Evolutionary conservation across 495 filamentous ascomycete species (phyloP), one percentile per base, ranked within the genome.

Genomic region (Articulospora tetracladia): DNA sequence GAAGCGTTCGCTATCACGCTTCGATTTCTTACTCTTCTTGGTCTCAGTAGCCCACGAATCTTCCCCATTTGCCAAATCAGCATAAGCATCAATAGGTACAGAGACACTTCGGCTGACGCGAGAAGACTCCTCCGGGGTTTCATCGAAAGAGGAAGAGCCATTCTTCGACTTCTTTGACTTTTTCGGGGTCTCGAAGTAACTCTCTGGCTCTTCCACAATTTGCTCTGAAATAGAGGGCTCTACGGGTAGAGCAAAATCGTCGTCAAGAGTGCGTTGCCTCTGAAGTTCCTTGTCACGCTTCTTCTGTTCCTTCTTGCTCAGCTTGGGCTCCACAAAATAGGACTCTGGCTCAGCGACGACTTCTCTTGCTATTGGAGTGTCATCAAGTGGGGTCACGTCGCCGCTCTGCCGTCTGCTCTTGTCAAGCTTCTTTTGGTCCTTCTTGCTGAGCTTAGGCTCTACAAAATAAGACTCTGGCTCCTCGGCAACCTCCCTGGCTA

Each of bases 381-480:
- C 25, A 8, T 11, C 39, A 19, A 44, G 39, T 11, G 60, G 53
- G 2, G 58, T 53, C 2, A 61, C 46, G 27, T 68, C 66, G 13
- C 28, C 53, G 39, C 58, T 57, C 59, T 70, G 67, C 49, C 55
- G 39, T 48, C 62, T 71, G 15, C 59, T 66, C 59, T 66, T 73
- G 15, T 73, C 71, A 34, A 63, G 71, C 62, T 69, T 72, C 60
- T 70, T 73, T 34, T 67, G 66, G 26, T 76, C 70, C 59, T 72
- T 74, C 48, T 72, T 72, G 46, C 64, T 71, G 17, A 73, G 47
- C 39, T 72, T 69, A 12, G 66, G 60, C 28, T 57, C 34, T 19
- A 69, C 69, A 25, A 75, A 66, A 57, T 75, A 71, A 1, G 65
- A 66, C 10, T 70, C 68, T 8, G 70, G 68, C 64, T 80, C 78